Evolutionary conservation across 257 asterid species (phyloP), one percentile per base, ranked within the genome.

Genomic region (Verbascum thapsus): DNA sequence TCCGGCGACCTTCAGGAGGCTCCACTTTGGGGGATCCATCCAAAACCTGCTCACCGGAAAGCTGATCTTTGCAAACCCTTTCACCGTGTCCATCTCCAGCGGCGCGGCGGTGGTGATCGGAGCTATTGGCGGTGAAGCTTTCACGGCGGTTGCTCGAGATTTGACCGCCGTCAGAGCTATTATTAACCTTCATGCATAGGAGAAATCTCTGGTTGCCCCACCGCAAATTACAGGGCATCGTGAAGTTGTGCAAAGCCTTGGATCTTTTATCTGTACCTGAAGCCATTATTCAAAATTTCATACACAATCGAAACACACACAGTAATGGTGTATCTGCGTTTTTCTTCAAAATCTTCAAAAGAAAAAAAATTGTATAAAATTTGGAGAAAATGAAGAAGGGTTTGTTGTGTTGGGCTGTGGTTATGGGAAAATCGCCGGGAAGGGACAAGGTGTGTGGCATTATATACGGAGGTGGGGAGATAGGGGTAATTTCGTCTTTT

Each of bases 161-260:
- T 64, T 74, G 73, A 19, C 70, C 86, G 16, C 61, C 53, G 26
- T n/a, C n/a, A n/a, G 86, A 68, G 74, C n/a, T n/a, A n/a, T n/a
- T n/a, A n/a, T 74, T 72, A 53, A 80, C 82, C 78, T 81, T 81
- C 76, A 71, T 82, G 74, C 96, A 83, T 61, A 89, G 81, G 74
- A 83, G 81, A 45, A 60, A 70, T 12, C 58, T 71, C 86, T 77
- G 91, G 42, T 77, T 83, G 2, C 95, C 95, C 96, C 95, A 88
- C 51, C 83, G 80, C n/a, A 88, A 63, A 6, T 80, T 80, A 53
- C 62, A 26, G 16, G 89, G 95, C 65, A 88, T 18, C 51, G 67
- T 69, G 78, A 88, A 83, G 85, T 85, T 88, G 64, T 88, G 96
- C 22, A 88, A 73, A 57, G 91, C 72, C 48, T 76, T 72, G 35